Evolutionary conservation across 768 basidiomycete genomes (phyloP).

Genomic region (Agrocybe pediades): DNA sequence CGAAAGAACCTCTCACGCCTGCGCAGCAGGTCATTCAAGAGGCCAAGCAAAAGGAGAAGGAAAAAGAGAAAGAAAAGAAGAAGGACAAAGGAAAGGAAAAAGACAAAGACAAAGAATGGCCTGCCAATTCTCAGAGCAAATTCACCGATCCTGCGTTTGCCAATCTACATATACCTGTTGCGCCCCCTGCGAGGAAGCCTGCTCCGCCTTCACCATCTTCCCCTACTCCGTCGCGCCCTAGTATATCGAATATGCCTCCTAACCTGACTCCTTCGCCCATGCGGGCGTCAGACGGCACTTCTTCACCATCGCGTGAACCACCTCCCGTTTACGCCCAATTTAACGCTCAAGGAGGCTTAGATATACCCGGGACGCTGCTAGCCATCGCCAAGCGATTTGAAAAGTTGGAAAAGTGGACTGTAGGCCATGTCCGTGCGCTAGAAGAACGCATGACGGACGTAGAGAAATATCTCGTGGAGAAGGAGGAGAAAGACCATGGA

Average conservation of each 20-base stretch:
- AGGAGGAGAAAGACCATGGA: constrained; percentile 44
- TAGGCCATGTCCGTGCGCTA: constrained; percentile 85
- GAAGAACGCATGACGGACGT: constrained; percentile 92
- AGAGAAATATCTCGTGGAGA: constrained; percentile 87
- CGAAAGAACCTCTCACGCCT: constrained; percentile 78
- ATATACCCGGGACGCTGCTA: constrained; percentile 73
- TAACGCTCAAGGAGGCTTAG: constrained; percentile 67
- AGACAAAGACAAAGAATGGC: constrained; percentile 55
- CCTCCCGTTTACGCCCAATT: constrained; percentile 82
- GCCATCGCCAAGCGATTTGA: constrained; percentile 81
- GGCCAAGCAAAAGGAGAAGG: constrained; percentile 64
- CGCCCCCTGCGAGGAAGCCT: constrained; percentile 46
- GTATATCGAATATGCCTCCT: constrained; percentile 46
- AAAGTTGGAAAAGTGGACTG: constrained; percentile 89
- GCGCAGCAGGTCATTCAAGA: constrained; percentile 84
- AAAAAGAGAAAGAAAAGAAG: constrained; percentile 57
- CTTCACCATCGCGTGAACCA: constrained; percentile 56
- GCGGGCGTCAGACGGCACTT: constrained; percentile 44
- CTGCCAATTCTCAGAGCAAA: constrained; percentile 51
- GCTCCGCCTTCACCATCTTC: constrained; percentile 59
- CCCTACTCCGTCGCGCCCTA: constrained; percentile 62
- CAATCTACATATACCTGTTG: constrained; percentile 52
- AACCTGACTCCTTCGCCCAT: constrained; percentile 70
- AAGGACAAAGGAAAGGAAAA: constrained; percentile 48
- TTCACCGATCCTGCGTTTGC: constrained; percentile 58